A percentile compares a stretch with the other conserved stretches of the same genome.
Evolutionary conservation across 1,284 basidiomycete species (phyloP).

Genomic region (Naganishia sp.): DNA sequence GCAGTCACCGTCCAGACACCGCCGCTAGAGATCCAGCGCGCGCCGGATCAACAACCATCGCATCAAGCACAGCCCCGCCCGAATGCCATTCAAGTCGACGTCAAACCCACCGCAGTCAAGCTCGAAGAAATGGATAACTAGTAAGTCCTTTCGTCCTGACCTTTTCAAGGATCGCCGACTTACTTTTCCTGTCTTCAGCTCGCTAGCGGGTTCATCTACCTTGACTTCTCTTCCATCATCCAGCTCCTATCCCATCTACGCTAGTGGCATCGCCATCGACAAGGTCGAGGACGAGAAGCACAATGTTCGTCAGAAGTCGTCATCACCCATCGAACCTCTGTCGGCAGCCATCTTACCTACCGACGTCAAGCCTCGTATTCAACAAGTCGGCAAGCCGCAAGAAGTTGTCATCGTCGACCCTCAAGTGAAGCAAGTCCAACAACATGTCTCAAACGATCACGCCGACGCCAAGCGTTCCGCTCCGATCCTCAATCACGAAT

Average conservation of each 20-base stretch:
- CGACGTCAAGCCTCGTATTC: neutral
- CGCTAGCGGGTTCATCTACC: neutral
- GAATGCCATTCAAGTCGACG: too few relatives aligned
- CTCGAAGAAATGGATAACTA: neutral
- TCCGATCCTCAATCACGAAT: neutral
- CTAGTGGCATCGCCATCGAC: constrained; percentile 9
- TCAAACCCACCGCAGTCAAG: neutral
- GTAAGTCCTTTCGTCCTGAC: neutral
- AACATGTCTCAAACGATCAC: neutral
- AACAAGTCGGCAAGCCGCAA: neutral
- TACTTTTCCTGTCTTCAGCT: neutral
- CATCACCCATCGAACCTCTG: neutral
- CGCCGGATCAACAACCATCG: too few relatives aligned
- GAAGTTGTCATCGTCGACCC: neutral
- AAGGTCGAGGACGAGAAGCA: constrained; percentile 1
- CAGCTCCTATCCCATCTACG: neutral
- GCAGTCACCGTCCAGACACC: neutral
- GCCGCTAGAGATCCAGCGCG: neutral
- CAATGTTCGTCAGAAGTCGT: neutral
- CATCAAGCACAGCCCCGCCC: neutral
- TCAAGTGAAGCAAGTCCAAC: neutral
- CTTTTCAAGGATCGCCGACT: neutral
- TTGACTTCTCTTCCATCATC: too few relatives aligned
- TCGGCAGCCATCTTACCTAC: neutral
- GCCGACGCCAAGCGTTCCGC: neutral